Percentiles rank a stretch among this genome's conserved stretches.
phyloP scores from a whole-genome alignment of 805 yeast species.

The Yarrowia hollandica region DNA sequence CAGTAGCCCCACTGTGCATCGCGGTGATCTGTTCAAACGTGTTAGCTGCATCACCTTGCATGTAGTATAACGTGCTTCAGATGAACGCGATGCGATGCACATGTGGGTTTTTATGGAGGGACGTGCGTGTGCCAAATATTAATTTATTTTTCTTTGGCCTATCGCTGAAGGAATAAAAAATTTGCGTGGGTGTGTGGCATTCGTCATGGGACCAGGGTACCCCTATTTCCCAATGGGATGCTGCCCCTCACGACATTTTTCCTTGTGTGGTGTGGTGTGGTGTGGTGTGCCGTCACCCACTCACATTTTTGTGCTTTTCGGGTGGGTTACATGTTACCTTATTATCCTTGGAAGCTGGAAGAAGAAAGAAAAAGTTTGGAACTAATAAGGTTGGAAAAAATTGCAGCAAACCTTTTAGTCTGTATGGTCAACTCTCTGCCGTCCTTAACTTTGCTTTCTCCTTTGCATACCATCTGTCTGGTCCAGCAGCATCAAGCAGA shows the following conservation, averaged over 20 bases:
- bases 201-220: background rate
- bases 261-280: conserved; percentile 15
- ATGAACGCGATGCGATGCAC: conserved; percentile 27
- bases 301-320: conserved; percentile 18
- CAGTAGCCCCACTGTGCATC: conserved; percentile 28
- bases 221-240: background rate
- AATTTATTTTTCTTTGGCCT: too few species aligned
- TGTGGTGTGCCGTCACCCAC: background rate
- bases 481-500: conserved; percentile 25
- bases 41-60: conserved; percentile 29
- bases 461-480: conserved; percentile 27
- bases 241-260: conserved; percentile 8
- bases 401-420: conserved; percentile 23
- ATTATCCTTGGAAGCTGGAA: conserved; percentile 22
- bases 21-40: conserved; percentile 23
- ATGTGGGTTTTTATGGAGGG: conserved; percentile 19
- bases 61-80: conserved; percentile 27
- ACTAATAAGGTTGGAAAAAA: conserved; percentile 23
- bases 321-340: conserved; percentile 28
- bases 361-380: conserved; percentile 10
- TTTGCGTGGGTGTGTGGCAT: too few species aligned
- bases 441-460: conserved; percentile 27
- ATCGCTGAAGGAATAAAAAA: too few species aligned
- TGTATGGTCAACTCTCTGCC: conserved; percentile 26
- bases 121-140: too few species aligned